A percentile compares a stretch with the other conserved stretches of the same genome.
These are phyloP conservation scores for Camelina laxa DNA, from an alignment of 345 rosid genomes.

Conservation along the genomic window DNA sequence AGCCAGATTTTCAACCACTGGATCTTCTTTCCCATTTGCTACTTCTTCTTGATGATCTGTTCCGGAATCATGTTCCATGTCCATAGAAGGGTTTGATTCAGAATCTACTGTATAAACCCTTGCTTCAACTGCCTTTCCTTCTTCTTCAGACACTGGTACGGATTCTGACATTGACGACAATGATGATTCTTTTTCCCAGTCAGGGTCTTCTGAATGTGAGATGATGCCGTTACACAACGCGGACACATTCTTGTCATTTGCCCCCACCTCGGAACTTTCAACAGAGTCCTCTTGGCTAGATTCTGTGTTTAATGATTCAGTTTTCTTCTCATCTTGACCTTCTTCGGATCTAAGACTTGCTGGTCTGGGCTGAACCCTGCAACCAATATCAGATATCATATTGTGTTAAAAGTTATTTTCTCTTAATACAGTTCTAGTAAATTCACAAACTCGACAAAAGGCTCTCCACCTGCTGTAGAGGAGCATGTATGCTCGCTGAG, in stretches of 20 bases:
- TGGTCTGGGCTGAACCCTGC: constrained; percentile 72
- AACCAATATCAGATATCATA: constrained; percentile 12
- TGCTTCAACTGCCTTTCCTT: constrained; percentile 15
- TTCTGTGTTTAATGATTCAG: constrained; percentile 42
- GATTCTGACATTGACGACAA: not conserved
- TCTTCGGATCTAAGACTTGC: constrained; percentile 56
- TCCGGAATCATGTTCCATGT: constrained; percentile 22
- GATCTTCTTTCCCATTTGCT: constrained; percentile 24
- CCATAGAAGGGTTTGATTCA: constrained; percentile 31
- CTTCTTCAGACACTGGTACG: constrained; percentile 13
- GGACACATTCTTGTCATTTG: not conserved
- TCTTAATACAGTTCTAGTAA: constrained; percentile 9
- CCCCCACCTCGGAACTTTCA: constrained; percentile 34
- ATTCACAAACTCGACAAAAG: not conserved
- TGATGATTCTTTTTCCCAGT: constrained; percentile 30
- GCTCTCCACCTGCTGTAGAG: constrained; percentile 77
- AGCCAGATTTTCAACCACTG: constrained; percentile 8
- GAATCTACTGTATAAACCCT: constrained; percentile 35
- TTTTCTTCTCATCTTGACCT: constrained; percentile 46
- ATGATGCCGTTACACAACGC: constrained; percentile 36
- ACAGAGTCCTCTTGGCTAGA: constrained; percentile 42
- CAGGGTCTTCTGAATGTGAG: constrained; percentile 42
- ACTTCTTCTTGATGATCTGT: constrained; percentile 24
- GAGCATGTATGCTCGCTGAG: constrained; percentile 95
- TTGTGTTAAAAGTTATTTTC: constrained; percentile 16